These are phyloP conservation scores for Parmelia sp. DNA, from an alignment of 495 filamentous ascomycete genomes.

Conservation along the genomic window DNA sequence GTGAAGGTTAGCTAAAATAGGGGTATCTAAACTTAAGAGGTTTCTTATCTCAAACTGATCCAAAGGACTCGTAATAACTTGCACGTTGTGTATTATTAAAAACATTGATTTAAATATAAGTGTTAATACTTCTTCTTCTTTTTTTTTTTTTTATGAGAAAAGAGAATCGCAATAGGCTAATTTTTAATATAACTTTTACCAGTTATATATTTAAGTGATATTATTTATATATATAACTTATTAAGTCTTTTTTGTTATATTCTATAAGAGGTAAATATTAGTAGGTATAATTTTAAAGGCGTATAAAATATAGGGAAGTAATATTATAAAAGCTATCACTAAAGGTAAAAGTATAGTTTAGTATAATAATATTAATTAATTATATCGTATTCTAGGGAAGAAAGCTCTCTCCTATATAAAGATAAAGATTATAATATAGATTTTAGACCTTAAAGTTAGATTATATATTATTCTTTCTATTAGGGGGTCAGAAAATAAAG, in stretches of 20 bases:
- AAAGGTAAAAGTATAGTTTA: slow-evolving; percentile 22
- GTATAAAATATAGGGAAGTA: slow-evolving; percentile 27
- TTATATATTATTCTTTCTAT: background rate
- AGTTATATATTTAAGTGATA: too few relatives aligned
- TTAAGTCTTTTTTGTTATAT: too few relatives aligned
- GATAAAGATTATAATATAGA: background rate
- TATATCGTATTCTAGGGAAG: slow-evolving; percentile 20
- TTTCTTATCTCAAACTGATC: background rate
- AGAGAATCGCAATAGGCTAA: too few relatives aligned
- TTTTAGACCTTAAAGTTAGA: background rate
- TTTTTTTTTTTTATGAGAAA: too few relatives aligned
- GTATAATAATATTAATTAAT: slow-evolving; percentile 26
- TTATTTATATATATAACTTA: too few relatives aligned
- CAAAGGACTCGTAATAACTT: background rate
- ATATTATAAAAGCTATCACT: slow-evolving; percentile 27
- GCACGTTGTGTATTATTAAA: too few relatives aligned
- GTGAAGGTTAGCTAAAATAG: background rate
- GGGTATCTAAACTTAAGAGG: background rate
- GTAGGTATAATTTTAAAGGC: slow-evolving; percentile 2
- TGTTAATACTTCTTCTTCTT: too few relatives aligned
- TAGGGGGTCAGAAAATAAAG: background rate
- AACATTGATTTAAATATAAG: too few relatives aligned
- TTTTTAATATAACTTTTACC: too few relatives aligned
- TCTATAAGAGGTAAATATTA: background rate
- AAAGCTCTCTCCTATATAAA: background rate